Base-by-base conservation (phyloP, 495 filamentous ascomycete genomes). In the Xylaria grammica region DNA sequence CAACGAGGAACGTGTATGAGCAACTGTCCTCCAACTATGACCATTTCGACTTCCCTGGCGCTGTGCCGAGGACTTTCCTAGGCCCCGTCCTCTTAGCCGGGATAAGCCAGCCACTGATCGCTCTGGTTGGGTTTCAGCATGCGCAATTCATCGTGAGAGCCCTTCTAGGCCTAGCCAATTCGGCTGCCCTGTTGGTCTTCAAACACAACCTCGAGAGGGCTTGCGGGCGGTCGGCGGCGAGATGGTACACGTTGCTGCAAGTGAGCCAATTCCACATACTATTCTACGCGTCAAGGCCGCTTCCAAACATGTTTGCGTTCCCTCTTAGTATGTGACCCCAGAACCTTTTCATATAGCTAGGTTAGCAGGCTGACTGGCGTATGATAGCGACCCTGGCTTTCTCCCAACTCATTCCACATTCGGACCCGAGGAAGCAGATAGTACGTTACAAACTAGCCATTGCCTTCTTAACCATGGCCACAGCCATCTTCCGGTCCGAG, bases 241-340 rank as follows among this genome's bases (percentile, higher is more conserved):
- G 87, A 63, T 98, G 94, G 92, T 99, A 92, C 74, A 74, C 90
- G 7, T 62, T 95, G 54, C 82, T 98, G 36, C 93, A 95, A 66
- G 85, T 86, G 0, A 90, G 88, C 75, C 94, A 97, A 72, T 98
- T 99, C 73, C 95, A 98, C 78, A 77, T 97, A 55, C 84, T 95
- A 54, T 98, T 92, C 81, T 99, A 98, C 76, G 92, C 96, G 17
- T 96, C 92, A 8, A 83, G 96, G 57, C 92, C 93, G 1, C 80
- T 99, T 30, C 96, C 95, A 4, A 99, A 99, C 73, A 97, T 95
- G 87, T 97, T 97, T 74, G 95, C 95, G 50, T 94, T 99, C 78
- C 86, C 88, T 15, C 76, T 97, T 17, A 90, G 87, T 89, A 82
- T 68, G 82, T 77, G 27, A n/a, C 34, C 48, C 34, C 10, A 38